Percentiles rank a stretch among this genome's conserved stretches.
phyloP scores from a whole-genome alignment of 768 basidiomycete genomes.

The Leccinum olivaceopallidum region DNA sequence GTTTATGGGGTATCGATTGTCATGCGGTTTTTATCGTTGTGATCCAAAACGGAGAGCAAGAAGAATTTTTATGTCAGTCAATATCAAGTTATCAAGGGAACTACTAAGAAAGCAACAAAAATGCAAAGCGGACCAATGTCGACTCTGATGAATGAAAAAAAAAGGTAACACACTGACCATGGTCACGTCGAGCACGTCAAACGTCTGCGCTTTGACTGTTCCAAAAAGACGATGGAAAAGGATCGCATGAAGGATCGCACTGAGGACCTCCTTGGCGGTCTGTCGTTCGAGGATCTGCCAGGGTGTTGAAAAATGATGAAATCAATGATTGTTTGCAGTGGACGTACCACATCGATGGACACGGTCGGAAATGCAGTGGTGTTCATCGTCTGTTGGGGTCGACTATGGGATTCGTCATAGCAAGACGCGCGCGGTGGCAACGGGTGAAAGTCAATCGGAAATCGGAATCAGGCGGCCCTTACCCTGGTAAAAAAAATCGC shows the following conservation, averaged over 20 bases:
- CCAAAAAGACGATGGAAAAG: conserved; percentile 85
- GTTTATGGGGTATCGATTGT: not conserved
- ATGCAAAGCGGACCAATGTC: not conserved
- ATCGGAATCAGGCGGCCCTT: no score
- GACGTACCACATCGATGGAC: conserved; percentile 33
- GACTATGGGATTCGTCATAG: not conserved
- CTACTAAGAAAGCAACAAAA: not conserved
- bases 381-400: conserved; percentile 22
- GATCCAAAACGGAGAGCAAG: not conserved
- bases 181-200: conserved; percentile 82
- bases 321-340: not conserved
- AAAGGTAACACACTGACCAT: conserved; percentile 52
- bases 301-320: no score
- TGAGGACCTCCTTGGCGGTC: conserved; percentile 71
- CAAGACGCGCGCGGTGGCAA: not conserved
- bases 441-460: no score
- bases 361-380: conserved; percentile 25
- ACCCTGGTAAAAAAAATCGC: no score
- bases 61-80: not conserved
- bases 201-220: conserved; percentile 70
- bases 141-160: not conserved
- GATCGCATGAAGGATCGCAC: conserved; percentile 76
- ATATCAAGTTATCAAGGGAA: not conserved
- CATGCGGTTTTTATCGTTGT: not conserved
- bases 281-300: conserved; percentile 71